phyloP scores from a whole-genome alignment of 2,329 filamentous ascomycete genomes.

The Pseudonectria foliicola region DNA sequence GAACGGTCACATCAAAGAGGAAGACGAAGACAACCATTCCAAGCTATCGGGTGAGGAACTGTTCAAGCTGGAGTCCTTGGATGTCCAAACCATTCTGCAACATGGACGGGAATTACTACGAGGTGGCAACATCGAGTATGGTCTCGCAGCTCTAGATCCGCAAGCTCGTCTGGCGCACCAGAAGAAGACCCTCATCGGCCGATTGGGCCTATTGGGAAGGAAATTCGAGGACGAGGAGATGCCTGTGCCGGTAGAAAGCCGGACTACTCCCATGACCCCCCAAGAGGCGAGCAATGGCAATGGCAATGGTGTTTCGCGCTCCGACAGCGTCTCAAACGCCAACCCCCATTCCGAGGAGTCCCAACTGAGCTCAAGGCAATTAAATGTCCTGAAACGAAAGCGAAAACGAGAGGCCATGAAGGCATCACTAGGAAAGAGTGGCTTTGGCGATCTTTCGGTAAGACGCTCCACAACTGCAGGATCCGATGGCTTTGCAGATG shows the following conservation, averaged over 20 bases:
- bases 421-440: slow-evolving; percentile 76
- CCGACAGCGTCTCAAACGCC: slow-evolving; percentile 32
- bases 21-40: slow-evolving; percentile 33
- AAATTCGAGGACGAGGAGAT: slow-evolving; percentile 80
- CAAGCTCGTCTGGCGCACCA: slow-evolving; percentile 75
- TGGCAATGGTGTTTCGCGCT: slow-evolving; percentile 25
- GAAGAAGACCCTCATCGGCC: slow-evolving; percentile 77
- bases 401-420: slow-evolving; percentile 84
- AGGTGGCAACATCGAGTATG: slow-evolving; percentile 80
- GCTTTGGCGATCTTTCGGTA: slow-evolving; percentile 78
- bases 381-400: slow-evolving; percentile 92
- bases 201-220: slow-evolving; percentile 78
- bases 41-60: slow-evolving; percentile 48
- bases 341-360: slow-evolving; percentile 51
- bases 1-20: slow-evolving; percentile 48
- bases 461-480: slow-evolving; percentile 54
- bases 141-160: slow-evolving; percentile 73
- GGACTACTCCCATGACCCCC: slow-evolving; percentile 36
- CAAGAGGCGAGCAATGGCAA: slow-evolving; percentile 35
- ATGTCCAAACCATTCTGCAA: slow-evolving; percentile 72
- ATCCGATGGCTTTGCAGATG: slow-evolving; percentile 55
- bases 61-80: slow-evolving; percentile 66
- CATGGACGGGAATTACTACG: slow-evolving; percentile 79
- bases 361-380: slow-evolving; percentile 80
- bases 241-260: slow-evolving; percentile 42